Evolutionary conservation across 2,329 filamentous ascomycete species (phyloP), one percentile per base, ranked within the genome.

Genomic region (Penicillium rolfsii): DNA sequence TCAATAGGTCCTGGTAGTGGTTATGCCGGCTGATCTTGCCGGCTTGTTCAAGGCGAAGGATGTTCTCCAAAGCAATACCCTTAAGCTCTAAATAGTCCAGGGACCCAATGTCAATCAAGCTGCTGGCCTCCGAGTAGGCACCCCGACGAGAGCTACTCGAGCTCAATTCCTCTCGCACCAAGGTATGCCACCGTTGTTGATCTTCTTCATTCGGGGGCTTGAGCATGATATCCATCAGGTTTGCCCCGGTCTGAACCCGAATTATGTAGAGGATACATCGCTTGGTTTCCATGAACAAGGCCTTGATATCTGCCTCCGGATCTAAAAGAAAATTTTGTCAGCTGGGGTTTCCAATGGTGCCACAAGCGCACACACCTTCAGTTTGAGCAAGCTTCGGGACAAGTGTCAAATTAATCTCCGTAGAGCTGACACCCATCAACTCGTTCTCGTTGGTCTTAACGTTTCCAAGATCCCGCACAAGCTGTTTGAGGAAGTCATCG

Each of bases 201-300:
- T 99, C 95, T 72, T 97, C 93, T 33, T 86, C 83, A 0, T 85
- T 87, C 65, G 97, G 93, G 16, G 92, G 92, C 72, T 95, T 96
- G 66, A 97, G 89, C 68, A 99, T 86, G 64, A 99, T 97, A 64
- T 98, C 93, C 76, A 98, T 87, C n/a, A 99, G 85, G 70, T 94
- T 97, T 55, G 88, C 81, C 8, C 95, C 95, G 2, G 91, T 92
- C 77, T 99, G 96, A 38, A 99, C 90, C 61, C 95, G 90, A 73
- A 99, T 98, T 75, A 99, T 98, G 78, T 98, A 99, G 64, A 99
- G 82, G 43, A 98, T 90, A 73, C 95, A 97, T 70, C 95, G 89
- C 80, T 99, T 99, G 2, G 95, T 98, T 79, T 98, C 95, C 88
- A 97, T 98, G 76, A 97, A 97, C 3, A 99, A 84, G 1, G 93